A percentile compares a stretch with the other conserved stretches of the same genome.
phyloP scores from a whole-genome alignment of 164 flowering plant species.

The Aristolochia californica region DNA sequence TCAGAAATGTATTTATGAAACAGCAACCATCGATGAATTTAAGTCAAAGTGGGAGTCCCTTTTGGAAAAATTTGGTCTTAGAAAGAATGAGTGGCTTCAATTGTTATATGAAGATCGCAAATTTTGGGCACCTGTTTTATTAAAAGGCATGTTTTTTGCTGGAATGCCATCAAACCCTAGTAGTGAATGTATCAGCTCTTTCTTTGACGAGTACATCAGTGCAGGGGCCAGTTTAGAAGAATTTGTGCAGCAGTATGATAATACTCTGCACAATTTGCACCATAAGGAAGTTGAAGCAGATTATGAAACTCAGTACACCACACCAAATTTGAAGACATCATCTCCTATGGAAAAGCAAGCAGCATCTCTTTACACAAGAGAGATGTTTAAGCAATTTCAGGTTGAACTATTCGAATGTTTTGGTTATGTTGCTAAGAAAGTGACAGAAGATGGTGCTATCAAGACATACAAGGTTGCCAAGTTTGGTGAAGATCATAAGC shows the following conservation, averaged over 20 bases:
- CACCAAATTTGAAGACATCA: conserved; percentile 66
- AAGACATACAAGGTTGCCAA: conserved; percentile 68
- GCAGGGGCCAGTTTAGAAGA: conserved; percentile 43
- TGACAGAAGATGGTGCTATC: conserved; percentile 45
- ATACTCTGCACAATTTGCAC: conserved; percentile 1
- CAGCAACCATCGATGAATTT: background rate
- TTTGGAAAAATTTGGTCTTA: conserved; percentile 43
- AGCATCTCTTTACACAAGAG: conserved; percentile 56
- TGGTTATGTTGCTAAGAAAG: conserved; percentile 39
- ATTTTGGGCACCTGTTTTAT: conserved; percentile 52
- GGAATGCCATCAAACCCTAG: conserved; percentile 32
- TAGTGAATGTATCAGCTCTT: conserved; percentile 27
- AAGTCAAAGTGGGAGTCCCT: conserved; percentile 1
- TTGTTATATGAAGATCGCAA: conserved; percentile 37
- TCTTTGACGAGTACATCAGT: conserved; percentile 69
- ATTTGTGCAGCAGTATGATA: conserved; percentile 11
- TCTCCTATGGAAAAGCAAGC: conserved; percentile 94
- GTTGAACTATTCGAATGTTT: conserved; percentile 78
- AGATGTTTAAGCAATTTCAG: conserved; percentile 64
- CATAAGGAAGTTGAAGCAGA: conserved; percentile 4
- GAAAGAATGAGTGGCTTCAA: conserved; percentile 52
- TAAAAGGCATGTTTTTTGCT: conserved; percentile 53
- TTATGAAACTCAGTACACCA: conserved; percentile 9
- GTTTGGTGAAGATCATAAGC: conserved; percentile 66
- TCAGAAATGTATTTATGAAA: conserved; percentile 1